Percentiles rank a stretch among this genome's conserved stretches.
phyloP scores from a whole-genome alignment of 352 stramenopile species.

The Phytophthora quininea region DNA sequence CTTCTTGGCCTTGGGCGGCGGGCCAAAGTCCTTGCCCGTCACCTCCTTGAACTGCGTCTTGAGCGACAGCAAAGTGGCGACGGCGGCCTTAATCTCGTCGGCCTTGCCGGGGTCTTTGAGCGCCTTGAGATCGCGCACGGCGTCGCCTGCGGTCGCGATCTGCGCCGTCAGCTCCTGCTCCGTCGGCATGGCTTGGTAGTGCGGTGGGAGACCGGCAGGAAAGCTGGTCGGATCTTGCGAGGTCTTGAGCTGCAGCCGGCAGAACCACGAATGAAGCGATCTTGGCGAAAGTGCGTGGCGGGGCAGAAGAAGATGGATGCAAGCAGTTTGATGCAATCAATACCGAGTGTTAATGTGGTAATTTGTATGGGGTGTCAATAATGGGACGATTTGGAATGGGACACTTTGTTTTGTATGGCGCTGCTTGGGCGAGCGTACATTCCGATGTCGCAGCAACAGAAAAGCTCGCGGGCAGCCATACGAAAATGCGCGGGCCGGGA shows the following conservation, averaged over 20 bases:
- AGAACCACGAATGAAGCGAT: slow-evolving; percentile 45
- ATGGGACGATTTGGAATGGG: not conserved
- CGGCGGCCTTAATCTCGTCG: slow-evolving; percentile 51
- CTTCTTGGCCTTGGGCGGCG: slow-evolving; percentile 69
- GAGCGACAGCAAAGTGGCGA: slow-evolving; percentile 68
- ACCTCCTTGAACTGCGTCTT: slow-evolving; percentile 81
- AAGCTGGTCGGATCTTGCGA: not conserved
- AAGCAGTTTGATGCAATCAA: not conserved
- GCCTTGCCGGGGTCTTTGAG: slow-evolving; percentile 57
- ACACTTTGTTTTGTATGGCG: not conserved
- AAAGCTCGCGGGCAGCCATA: not conserved
- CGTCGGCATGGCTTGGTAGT: slow-evolving; percentile 38
- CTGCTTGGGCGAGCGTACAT: not conserved
- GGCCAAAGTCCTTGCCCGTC: slow-evolving; percentile 74
- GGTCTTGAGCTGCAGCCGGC: slow-evolving; percentile 20
- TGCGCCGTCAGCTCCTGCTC: slow-evolving; percentile 61
- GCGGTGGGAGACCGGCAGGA: not conserved
- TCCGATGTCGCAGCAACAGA: not conserved
- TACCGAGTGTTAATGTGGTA: not conserved
- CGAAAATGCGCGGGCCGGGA: not conserved
- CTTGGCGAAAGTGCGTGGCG: not conserved
- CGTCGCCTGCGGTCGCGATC: slow-evolving; percentile 71
- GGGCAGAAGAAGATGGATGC: no score
- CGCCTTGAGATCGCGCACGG: slow-evolving; percentile 77
- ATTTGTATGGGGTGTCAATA: no score